Evolutionary conservation across 148 eudicot species (phyloP), one percentile per base, ranked within the genome.

Genomic region (Rhododendron molle): DNA sequence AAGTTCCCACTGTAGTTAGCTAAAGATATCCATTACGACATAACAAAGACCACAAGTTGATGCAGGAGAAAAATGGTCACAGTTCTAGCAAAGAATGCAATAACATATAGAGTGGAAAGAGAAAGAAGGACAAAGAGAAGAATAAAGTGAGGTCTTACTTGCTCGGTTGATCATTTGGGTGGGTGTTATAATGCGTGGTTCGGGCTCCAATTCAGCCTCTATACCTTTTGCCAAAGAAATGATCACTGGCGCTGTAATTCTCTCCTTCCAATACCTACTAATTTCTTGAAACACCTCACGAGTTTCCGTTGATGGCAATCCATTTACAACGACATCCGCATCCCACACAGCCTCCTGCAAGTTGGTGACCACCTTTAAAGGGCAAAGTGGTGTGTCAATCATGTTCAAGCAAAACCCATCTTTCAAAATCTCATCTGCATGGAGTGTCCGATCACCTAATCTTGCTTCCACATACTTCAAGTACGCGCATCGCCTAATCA

Each of bases 321-420:
- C 98, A 90, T 93, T 94, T 13, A 96, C 83, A 32, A 94, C 94
- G 60, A 94, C 84, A 89, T 96, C 96, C 20, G 99, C 99, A 89
- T 96, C 98, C 98, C 98, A 96, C 69, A 96, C 96, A 76, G 98
- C 98, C 90, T 96, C 99, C 83, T 94, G 98, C 90, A 96, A 91
- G 84, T 93, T 94, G 16, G 96, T 93, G 44, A 96, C 99, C 36
- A 96, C 99, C 83, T 94, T 94, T 58, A 94, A 85, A 56, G 99
- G 99, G 62, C 96, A 93, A 78, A 96, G 88, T 49, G 99, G 98
- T 16, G 99, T 96, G 73, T 96, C 99, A 86, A 96, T 92, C 99
- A 96, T 96, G 78, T 96, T 96, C 91, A 93, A 89, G 72, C 98
- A 94, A 91, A 96, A 94, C 83, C 98, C 98, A 84, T 96, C 99